These are phyloP conservation scores for Begonia masoniana DNA, from an alignment of 306 rosid genomes.

Conservation along the genomic window DNA sequence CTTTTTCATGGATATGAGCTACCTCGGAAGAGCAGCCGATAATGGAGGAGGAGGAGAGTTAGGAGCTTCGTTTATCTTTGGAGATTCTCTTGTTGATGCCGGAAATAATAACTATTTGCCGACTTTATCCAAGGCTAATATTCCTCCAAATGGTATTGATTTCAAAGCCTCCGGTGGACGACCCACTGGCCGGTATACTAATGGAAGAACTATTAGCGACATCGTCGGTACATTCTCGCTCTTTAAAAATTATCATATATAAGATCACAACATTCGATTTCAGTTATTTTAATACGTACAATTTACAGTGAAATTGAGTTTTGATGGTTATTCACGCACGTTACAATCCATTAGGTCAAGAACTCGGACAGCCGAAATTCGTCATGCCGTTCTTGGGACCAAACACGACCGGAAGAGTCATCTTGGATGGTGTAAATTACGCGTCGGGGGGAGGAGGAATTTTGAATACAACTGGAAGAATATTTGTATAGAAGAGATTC, in stretches of 20 bases:
- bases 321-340: neutral
- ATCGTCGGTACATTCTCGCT: constrained; percentile 39
- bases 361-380: constrained; percentile 55
- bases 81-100: constrained; percentile 90
- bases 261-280: too few species aligned
- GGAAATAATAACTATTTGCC: constrained; percentile 74
- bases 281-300: too few species aligned
- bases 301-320: too few species aligned
- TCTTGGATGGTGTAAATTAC: constrained; percentile 73
- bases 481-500: constrained; percentile 40
- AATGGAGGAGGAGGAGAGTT: constrained; percentile 22
- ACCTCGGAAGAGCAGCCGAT: constrained; percentile 23
- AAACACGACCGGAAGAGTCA: constrained; percentile 52
- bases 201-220: constrained; percentile 93
- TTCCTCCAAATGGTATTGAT: constrained; percentile 79
- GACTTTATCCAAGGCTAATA: constrained; percentile 76
- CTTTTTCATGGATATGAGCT: constrained; percentile 12
- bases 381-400: constrained; percentile 75
- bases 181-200: constrained; percentile 87
- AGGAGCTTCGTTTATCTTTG: constrained; percentile 88
- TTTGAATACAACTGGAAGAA: constrained; percentile 90
- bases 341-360: constrained; percentile 38
- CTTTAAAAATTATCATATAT: too few species aligned
- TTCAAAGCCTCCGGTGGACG: constrained; percentile 58
- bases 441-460: constrained; percentile 98